Conservation (phyloP, 2,329 filamentous ascomycete species). For the Exophiala viscosa region DNA sequence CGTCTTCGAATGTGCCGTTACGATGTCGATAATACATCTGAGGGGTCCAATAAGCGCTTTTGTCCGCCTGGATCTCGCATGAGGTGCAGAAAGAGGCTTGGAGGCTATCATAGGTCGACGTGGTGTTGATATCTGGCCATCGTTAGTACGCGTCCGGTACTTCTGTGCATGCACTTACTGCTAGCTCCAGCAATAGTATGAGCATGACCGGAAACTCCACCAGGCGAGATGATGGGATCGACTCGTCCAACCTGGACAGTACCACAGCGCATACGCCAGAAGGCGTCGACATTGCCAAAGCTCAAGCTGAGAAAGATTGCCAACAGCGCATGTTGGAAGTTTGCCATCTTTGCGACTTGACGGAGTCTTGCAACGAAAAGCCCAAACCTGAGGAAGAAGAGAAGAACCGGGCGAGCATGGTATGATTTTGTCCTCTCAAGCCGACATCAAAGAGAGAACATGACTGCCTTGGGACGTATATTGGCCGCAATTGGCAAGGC, state of each 20-base stretch:
- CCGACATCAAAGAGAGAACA: constrained; percentile 10
- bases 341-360: constrained; percentile 17
- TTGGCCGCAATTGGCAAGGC: constrained; percentile 11
- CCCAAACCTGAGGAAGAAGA: constrained; percentile 10
- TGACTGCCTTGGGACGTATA: constrained; percentile 12
- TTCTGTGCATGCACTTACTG: constrained; percentile 53
- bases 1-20: constrained; percentile 47
- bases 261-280: constrained; percentile 86
- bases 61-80: constrained; percentile 74
- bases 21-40: constrained; percentile 69
- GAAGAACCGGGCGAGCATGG: background rate
- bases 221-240: constrained; percentile 70
- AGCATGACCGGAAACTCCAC: constrained; percentile 59
- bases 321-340: constrained; percentile 16
- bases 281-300: constrained; percentile 53
- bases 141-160: background rate
- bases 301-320: constrained; percentile 17
- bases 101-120: constrained; percentile 56
- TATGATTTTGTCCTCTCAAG: constrained; percentile 12
- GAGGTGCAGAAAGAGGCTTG: constrained; percentile 67
- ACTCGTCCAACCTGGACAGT: constrained; percentile 65
- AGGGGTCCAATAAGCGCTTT: constrained; percentile 82
- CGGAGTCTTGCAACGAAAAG: constrained; percentile 8
- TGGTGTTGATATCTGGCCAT: constrained; percentile 52
- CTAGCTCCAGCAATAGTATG: constrained; percentile 73